These are phyloP conservation scores for Tuber aestivum DNA, from an alignment of 495 filamentous ascomycete genomes.

Conservation along the genomic window DNA sequence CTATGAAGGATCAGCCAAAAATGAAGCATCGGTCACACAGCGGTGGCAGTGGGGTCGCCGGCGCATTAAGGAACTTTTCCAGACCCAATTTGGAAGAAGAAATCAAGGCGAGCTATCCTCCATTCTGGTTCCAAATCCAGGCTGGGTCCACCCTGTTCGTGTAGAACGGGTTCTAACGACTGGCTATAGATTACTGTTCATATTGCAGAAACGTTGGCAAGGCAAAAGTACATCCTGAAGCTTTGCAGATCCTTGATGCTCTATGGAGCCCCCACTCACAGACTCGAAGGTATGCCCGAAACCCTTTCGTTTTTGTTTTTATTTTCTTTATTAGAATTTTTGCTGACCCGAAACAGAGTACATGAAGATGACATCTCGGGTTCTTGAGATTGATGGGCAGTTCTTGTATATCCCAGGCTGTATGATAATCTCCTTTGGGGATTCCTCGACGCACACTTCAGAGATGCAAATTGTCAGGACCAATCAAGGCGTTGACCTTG, in stretches of 20 bases:
- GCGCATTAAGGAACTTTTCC: constrained; percentile 48
- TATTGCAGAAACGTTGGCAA: constrained; percentile 73
- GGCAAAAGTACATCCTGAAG: constrained; percentile 77
- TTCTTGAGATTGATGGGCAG: constrained; percentile 83
- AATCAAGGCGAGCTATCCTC: constrained; percentile 48
- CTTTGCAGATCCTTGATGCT: constrained; percentile 84
- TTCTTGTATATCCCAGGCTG: constrained; percentile 90
- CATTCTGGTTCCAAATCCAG: constrained; percentile 38
- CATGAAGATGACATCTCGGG: constrained; percentile 82
- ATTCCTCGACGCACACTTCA: constrained; percentile 79
- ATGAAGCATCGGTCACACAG: constrained; percentile 50
- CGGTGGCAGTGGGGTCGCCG: constrained; percentile 41
- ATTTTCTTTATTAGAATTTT: no score
- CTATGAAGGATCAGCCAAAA: constrained; percentile 43
- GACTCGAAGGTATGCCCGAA: constrained; percentile 44
- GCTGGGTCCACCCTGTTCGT: neutral
- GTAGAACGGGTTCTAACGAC: constrained; percentile 5
- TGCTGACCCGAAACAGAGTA: constrained; percentile 51
- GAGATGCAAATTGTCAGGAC: constrained; percentile 83
- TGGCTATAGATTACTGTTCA: constrained; percentile 63
- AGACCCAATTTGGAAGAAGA: constrained; percentile 56
- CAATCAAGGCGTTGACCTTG: constrained; percentile 73
- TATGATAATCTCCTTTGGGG: constrained; percentile 95
- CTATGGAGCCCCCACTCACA: constrained; percentile 57
- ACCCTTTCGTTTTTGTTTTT: constrained; percentile 2